phyloP scores from a whole-genome alignment of 139 green algal species.

The Tetraselmis chui region DNA sequence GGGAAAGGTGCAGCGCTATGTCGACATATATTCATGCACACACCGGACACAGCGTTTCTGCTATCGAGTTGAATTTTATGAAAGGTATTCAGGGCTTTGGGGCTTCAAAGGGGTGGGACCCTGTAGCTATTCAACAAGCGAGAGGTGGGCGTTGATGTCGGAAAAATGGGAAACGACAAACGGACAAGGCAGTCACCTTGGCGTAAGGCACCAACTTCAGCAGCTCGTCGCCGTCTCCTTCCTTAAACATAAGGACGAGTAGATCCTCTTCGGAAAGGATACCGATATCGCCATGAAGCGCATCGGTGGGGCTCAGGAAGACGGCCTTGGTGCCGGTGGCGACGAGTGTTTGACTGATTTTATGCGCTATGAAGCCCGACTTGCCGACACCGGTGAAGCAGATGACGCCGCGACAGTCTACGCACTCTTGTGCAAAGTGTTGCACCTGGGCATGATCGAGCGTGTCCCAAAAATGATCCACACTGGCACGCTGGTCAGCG shows the following conservation, averaged over 20 bases:
- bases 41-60: no score
- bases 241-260: slow-evolving; percentile 51
- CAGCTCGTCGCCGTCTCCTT: slow-evolving; percentile 49
- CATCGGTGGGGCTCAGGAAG: slow-evolving; percentile 50
- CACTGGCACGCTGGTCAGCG: neutral
- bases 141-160: no score
- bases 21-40: no score
- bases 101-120: no score
- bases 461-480: neutral
- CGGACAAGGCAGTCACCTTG: no score
- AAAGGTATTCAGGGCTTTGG: no score
- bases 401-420: slow-evolving; percentile 37
- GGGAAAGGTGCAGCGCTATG: no score
- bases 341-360: slow-evolving; percentile 56
- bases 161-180: no score
- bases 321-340: slow-evolving; percentile 58
- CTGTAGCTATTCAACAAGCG: no score
- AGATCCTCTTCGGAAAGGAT: slow-evolving; percentile 41
- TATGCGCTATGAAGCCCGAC: slow-evolving; percentile 62
- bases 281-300: slow-evolving; percentile 58
- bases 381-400: slow-evolving; percentile 66
- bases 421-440: slow-evolving; percentile 36
- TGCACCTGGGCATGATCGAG: neutral
- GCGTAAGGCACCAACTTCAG: slow-evolving; percentile 49
- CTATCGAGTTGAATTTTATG: no score